Evolutionary conservation across 495 filamentous ascomycete genomes (phyloP), one percentile per base, ranked within the genome.

Genomic region (Trichoderma reesei): DNA sequence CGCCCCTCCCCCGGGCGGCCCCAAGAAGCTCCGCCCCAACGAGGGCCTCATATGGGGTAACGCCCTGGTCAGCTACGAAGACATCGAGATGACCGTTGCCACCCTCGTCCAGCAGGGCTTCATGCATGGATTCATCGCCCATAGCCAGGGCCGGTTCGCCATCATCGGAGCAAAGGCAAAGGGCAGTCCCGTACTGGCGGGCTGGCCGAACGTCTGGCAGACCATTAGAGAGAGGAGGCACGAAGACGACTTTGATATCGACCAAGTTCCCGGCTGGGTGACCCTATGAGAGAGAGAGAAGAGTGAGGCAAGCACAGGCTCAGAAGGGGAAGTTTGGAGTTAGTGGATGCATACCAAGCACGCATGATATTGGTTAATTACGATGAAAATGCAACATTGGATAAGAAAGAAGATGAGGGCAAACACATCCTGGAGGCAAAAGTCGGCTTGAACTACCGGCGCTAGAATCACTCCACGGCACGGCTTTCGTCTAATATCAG

Each of bases 91-190:
- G 3, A 85, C 91, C 3, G 78, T 95, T 10, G 82, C 89, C 1
- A 88, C 87, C 1, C 77, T 97, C 7, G 81, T 96, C 16, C 85
- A 87, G 36, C 90, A 96, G 72, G 88, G 87, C 8, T 77, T 97
- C n/a, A 80, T 97, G 61, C 86, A 87, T 64, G 94, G 94, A 5
- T 98, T 92, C 67, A 81, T 97, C 31, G 89, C 89, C 11, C 89
- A 94, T 68, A 77, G 81, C 39, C 86, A 86, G 67, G 81, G 79
- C 36, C 84, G 86, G 20, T 95, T 96, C 66, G 92, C 91, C 5
- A 88, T 97, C 41, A 83, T 89, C 36, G 92, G 94, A 7, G 84
- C 90, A 16, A 89, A 89, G 69, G 75, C 81, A 61, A 83, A 76
- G 56, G 72, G 79, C n/a, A 78, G 78, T 38, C 72, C 79, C 5